These are phyloP conservation scores for Phalaenopsis equestris DNA, from an alignment of 106 monocot species.

Conservation along the genomic window DNA sequence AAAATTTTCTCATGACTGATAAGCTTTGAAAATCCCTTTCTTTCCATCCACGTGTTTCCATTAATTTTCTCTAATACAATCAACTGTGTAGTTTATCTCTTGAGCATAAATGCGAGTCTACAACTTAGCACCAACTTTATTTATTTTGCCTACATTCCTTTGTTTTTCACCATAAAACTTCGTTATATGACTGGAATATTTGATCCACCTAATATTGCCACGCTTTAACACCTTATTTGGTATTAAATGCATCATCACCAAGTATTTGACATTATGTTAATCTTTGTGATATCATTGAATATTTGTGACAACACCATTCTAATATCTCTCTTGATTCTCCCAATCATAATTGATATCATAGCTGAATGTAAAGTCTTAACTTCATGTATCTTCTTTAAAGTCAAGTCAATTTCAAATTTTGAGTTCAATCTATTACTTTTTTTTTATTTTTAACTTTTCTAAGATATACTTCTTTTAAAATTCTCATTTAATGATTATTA, in stretches of 20 bases:
- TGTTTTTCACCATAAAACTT: too few species aligned
- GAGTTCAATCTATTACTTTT: background rate
- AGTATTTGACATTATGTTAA: too few species aligned
- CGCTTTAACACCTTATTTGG: too few species aligned
- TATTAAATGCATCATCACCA: too few species aligned
- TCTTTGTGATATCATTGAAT: too few species aligned
- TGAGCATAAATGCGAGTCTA: too few species aligned
- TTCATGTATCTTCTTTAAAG: background rate
- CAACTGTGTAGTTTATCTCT: background rate
- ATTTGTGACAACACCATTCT: too few species aligned
- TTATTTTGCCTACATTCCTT: too few species aligned
- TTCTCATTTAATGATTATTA: background rate
- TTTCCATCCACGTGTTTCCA: background rate
- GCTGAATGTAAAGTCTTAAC: background rate
- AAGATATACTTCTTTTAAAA: background rate
- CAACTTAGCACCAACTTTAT: too few species aligned
- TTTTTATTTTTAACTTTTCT: background rate
- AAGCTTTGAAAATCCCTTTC: background rate
- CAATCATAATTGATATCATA: background rate
- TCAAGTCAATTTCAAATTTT: background rate
- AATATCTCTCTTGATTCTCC: too few species aligned
- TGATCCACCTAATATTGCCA: too few species aligned
- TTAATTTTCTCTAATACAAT: background rate
- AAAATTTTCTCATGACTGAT: background rate
- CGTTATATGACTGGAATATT: too few species aligned